These are phyloP conservation scores for Glutinoglossum americanum DNA, from an alignment of 495 filamentous ascomycete species.

Conservation along the genomic window DNA sequence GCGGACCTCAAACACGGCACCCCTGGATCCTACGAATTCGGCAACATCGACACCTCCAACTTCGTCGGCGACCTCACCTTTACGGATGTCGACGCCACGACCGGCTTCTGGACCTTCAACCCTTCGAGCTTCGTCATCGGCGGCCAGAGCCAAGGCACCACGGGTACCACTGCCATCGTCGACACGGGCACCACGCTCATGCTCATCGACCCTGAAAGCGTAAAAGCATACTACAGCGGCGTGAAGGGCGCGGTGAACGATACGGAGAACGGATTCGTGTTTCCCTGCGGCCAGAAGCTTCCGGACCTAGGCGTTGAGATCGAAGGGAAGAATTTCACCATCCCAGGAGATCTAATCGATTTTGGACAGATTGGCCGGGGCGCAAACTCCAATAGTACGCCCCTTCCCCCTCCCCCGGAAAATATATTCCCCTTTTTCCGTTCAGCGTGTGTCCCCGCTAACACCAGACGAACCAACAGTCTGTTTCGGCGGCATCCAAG, in stretches of 20 bases:
- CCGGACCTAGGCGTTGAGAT: conserved; percentile 48
- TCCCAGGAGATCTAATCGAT: conserved; percentile 45
- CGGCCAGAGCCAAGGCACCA: conserved; percentile 14
- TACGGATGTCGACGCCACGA: conserved; percentile 34
- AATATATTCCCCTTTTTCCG: too few species aligned
- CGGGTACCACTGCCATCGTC: conserved; percentile 20
- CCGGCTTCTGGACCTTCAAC: conserved; percentile 59
- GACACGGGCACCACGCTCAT: conserved; percentile 23
- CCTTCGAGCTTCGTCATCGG: conserved; percentile 35
- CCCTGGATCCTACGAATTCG: conserved; percentile 58
- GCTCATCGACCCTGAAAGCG: conserved; percentile 17
- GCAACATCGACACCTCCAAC: conserved; percentile 40
- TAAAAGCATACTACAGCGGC: conserved; percentile 14
- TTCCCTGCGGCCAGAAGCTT: conserved; percentile 36
- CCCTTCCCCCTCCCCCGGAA: too few species aligned
- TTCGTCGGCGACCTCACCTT: conserved; percentile 43
- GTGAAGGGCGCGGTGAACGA: conserved; percentile 30
- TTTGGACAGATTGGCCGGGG: too few species aligned
- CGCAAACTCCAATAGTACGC: too few species aligned
- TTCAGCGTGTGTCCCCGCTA: not conserved
- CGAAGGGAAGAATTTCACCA: conserved; percentile 29
- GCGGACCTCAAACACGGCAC: conserved; percentile 39
- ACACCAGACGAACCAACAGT: conserved; percentile 14
- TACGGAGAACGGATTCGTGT: conserved; percentile 35
- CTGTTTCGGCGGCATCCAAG: conserved; percentile 50